phyloP scores from a whole-genome alignment of 768 basidiomycete genomes.

The Rhizopogon salebrosus region DNA sequence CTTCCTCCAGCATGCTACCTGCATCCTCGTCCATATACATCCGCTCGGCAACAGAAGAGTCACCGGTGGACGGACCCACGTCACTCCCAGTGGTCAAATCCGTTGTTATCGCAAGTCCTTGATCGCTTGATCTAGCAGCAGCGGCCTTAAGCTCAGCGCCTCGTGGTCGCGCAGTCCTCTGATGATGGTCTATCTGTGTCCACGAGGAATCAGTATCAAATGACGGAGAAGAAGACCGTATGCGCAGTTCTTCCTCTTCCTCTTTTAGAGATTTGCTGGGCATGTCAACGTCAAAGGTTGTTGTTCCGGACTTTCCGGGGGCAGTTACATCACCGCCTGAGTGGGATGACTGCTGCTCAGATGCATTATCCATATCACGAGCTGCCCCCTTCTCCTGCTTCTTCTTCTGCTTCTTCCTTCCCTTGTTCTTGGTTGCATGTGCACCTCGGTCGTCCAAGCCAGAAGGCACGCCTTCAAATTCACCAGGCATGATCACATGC shows the following conservation, averaged over 20 bases:
- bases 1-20: conserved; percentile 32
- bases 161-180: conserved; percentile 2
- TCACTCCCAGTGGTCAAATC: conserved; percentile 40
- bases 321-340: conserved; percentile 8
- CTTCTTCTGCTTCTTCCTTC: conserved; percentile 45
- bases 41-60: conserved; percentile 30
- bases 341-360: conserved; percentile 1
- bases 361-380: conserved; percentile 6
- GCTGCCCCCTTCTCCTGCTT: conserved; percentile 6
- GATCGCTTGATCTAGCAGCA: conserved; percentile 4
- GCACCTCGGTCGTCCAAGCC: conserved; percentile 5
- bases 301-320: conserved; percentile 7
- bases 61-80: conserved; percentile 45
- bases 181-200: conserved; percentile 61
- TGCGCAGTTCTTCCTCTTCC: conserved; percentile 12
- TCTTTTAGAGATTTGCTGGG: conserved; percentile 20
- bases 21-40: conserved; percentile 25
- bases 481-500: conserved; percentile 37
- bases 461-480: conserved; percentile 28
- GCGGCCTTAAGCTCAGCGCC: conserved; percentile 3
- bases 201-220: conserved; percentile 58
- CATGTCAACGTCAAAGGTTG: not conserved
- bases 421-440: conserved; percentile 20
- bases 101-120: conserved; percentile 19
- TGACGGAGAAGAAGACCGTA: conserved; percentile 14